Percentiles rank a stretch among this genome's conserved stretches.
These are phyloP conservation scores for Yamadazyma songkhlaensis DNA, from an alignment of 1,139 yeast genomes.

Conservation along the genomic window DNA sequence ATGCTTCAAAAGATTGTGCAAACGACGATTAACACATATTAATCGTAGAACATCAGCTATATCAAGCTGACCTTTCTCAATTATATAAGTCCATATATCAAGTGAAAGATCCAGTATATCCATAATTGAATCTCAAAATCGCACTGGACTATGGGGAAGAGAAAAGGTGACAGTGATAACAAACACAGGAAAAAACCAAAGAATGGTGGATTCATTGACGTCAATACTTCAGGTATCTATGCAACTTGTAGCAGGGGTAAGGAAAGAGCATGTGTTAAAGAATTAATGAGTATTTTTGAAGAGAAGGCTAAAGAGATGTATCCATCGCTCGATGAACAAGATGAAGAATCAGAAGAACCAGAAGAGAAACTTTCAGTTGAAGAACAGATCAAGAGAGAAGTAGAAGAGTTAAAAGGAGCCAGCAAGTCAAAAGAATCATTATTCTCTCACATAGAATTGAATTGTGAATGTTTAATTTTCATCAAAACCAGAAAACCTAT, in stretches of 20 bases:
- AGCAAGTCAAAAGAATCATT: slow-evolving; percentile 43
- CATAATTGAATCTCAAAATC: slow-evolving; percentile 3
- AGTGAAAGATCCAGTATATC: slow-evolving; percentile 10
- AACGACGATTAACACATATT: slow-evolving; percentile 10
- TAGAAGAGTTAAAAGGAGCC: slow-evolving; percentile 51
- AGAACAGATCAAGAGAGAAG: slow-evolving; percentile 69
- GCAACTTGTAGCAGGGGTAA: slow-evolving; percentile 82
- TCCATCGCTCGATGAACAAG: slow-evolving; percentile 35
- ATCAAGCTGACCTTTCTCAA: slow-evolving; percentile 17
- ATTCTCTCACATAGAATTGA: slow-evolving; percentile 63
- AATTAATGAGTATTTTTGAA: slow-evolving; percentile 58
- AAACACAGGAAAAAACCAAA: slow-evolving; percentile 40
- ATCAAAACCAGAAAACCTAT: slow-evolving; percentile 77
- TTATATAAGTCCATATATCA: slow-evolving; percentile 20
- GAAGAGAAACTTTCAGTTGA: slow-evolving; percentile 56
- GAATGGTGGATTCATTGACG: slow-evolving; percentile 58
- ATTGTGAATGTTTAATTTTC: slow-evolving; percentile 83
- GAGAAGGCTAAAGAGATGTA: slow-evolving; percentile 56
- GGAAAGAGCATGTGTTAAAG: slow-evolving; percentile 73
- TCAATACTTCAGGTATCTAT: slow-evolving; percentile 78
- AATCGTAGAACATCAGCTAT: slow-evolving; percentile 21
- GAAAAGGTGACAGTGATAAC: slow-evolving; percentile 18
- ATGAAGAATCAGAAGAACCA: slow-evolving; percentile 26
- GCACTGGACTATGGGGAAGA: slow-evolving; percentile 14
- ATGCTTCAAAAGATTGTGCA: slow-evolving; percentile 12